These are phyloP conservation scores for Saitozyma podzolica DNA, from an alignment of 768 basidiomycete species.

Conservation along the genomic window DNA sequence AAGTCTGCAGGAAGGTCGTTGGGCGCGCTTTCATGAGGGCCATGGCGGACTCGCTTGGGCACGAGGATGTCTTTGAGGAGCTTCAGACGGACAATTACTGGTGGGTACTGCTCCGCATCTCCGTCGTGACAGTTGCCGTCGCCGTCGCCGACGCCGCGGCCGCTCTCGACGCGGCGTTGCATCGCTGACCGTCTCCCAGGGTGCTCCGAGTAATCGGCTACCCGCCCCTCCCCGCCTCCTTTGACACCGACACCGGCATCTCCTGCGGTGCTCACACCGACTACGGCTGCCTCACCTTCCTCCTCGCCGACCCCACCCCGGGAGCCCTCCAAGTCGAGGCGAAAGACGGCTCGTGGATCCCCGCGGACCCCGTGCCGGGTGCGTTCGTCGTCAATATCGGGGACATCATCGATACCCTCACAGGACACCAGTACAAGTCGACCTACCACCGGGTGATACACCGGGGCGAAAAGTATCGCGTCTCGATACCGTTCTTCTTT, in stretches of 20 bases:
- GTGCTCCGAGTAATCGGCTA: slow-evolving; percentile 31
- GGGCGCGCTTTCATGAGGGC: no score
- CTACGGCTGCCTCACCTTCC: slow-evolving; percentile 34
- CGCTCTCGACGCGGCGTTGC: not conserved
- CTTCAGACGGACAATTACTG: no score
- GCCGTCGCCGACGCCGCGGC: no score
- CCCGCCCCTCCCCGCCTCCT: slow-evolving; percentile 20
- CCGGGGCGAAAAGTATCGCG: slow-evolving; percentile 23
- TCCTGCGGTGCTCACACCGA: slow-evolving; percentile 35
- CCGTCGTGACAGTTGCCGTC: no score
- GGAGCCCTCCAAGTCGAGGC: slow-evolving; percentile 32
- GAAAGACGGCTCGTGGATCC: slow-evolving; percentile 33
- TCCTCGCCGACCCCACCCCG: slow-evolving; percentile 28
- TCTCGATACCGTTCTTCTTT: slow-evolving; percentile 24
- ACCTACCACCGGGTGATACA: slow-evolving; percentile 35
- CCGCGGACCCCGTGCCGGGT: slow-evolving; percentile 30
- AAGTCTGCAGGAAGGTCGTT: no score
- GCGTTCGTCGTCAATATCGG: slow-evolving; percentile 36
- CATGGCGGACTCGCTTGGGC: no score
- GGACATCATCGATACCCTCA: slow-evolving; percentile 33
- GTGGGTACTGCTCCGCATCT: no score
- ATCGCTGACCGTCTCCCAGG: not conserved
- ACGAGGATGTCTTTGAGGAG: no score
- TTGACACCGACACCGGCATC: slow-evolving; percentile 23
- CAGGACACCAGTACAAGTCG: slow-evolving; percentile 29